Percentiles rank a stretch among this genome's conserved stretches.
These are phyloP conservation scores for Paecilomyces formosus DNA, from an alignment of 2,329 filamentous ascomycete species.

Conservation along the genomic window DNA sequence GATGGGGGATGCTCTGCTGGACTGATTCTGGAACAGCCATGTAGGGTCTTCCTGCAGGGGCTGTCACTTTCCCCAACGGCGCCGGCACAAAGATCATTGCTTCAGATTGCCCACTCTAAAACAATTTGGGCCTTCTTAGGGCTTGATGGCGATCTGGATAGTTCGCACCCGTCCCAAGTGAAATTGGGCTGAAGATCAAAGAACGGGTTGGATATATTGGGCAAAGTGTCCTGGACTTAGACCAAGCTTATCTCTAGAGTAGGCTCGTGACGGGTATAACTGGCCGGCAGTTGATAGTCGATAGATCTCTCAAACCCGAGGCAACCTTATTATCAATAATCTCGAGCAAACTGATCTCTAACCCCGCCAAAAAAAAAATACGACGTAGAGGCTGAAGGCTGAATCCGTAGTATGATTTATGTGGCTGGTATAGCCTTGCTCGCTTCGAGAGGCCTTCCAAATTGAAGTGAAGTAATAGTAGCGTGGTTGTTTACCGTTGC, in stretches of 20 bases:
- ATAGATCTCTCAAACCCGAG: neutral
- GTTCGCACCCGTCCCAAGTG: neutral
- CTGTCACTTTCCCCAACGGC: neutral
- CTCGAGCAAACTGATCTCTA: neutral
- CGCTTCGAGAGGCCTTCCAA: neutral
- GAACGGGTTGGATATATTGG: neutral
- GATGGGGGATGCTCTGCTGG: slow-evolving; percentile 9
- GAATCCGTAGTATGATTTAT: neutral
- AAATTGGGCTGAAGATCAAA: neutral
- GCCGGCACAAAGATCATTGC: slow-evolving; percentile 2
- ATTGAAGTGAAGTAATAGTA: neutral
- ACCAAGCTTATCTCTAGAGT: neutral
- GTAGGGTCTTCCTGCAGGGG: slow-evolving; percentile 1
- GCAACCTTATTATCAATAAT: neutral
- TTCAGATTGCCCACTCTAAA: slow-evolving; percentile 9
- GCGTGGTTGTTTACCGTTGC: neutral
- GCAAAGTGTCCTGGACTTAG: neutral
- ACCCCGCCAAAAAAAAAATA: neutral
- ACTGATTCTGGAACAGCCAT: neutral
- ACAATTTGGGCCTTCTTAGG: neutral
- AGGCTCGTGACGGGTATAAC: neutral
- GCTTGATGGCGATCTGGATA: neutral
- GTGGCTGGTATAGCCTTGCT: neutral
- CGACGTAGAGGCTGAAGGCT: neutral
- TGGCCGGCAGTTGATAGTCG: neutral